phyloP scores from a whole-genome alignment of 257 asterid species.

The Leonotis leonurus region DNA sequence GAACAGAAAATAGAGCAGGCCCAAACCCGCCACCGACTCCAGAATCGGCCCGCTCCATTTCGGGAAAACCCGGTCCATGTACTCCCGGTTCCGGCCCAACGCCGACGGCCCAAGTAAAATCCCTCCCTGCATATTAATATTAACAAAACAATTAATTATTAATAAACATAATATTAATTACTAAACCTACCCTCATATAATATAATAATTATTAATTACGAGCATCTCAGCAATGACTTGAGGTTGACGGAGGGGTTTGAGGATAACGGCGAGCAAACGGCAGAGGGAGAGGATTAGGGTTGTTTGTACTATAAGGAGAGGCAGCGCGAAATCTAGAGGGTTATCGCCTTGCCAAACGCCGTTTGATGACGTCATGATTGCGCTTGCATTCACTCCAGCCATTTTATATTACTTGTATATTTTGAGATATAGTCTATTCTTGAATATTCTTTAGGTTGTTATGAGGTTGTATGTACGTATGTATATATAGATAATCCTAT shows the following conservation, averaged over 20 bases:
- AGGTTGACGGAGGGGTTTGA: conserved; percentile 63
- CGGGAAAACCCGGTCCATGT: neutral
- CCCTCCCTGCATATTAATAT: conserved; percentile 34
- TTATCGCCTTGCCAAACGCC: conserved; percentile 58
- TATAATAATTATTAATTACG: no score
- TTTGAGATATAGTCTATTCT: no score
- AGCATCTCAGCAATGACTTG: conserved; percentile 52
- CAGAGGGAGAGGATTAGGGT: conserved; percentile 30
- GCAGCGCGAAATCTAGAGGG: conserved; percentile 48
- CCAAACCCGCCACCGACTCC: neutral
- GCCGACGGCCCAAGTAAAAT: neutral
- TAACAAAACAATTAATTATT: no score
- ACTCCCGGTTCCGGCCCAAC: neutral
- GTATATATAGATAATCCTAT: no score
- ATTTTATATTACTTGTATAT: neutral
- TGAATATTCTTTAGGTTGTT: no score
- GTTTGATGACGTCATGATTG: conserved; percentile 37
- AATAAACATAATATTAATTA: no score
- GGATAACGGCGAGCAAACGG: conserved; percentile 41
- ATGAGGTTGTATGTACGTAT: no score
- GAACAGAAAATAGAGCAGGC: neutral
- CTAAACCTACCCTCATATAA: no score
- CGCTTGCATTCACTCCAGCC: conserved; percentile 30
- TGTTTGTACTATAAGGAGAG: conserved; percentile 51
- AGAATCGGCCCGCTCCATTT: neutral